Evolutionary conservation across 495 filamentous ascomycete genomes (phyloP).

Genomic region (Polyplosphaeria fusca): DNA sequence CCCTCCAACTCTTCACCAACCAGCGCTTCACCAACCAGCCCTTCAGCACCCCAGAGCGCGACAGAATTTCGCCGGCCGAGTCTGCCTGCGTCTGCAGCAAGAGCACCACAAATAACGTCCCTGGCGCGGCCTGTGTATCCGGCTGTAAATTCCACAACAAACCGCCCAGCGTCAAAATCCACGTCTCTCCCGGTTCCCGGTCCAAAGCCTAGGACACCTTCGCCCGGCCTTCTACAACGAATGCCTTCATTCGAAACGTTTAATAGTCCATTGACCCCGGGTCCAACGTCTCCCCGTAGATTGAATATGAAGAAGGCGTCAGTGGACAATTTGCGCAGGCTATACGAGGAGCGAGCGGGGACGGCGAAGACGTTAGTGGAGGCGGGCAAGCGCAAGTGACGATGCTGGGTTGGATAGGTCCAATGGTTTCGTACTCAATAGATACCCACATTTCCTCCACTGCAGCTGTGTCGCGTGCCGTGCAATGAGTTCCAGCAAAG

Average conservation of each 20-base stretch:
- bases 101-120: conserved; percentile 32
- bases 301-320: conserved; percentile 38
- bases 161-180: conserved; percentile 21
- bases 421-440: too few relatives aligned
- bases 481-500: too few relatives aligned
- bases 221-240: conserved; percentile 36
- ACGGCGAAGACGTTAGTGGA: conserved; percentile 36
- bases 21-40: too few relatives aligned
- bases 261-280: conserved; percentile 5
- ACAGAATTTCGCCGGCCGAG: conserved; percentile 35
- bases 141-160: not conserved
- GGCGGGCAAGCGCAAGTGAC: conserved; percentile 8
- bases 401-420: too few relatives aligned
- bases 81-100: conserved; percentile 35
- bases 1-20: not conserved
- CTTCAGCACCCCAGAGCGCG: not conserved
- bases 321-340: conserved; percentile 42
- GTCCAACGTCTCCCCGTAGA: conserved; percentile 19
- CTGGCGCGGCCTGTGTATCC: conserved; percentile 35
- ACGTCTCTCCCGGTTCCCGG: conserved; percentile 23
- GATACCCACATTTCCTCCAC: too few relatives aligned
- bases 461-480: too few relatives aligned
- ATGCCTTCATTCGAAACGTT: conserved; percentile 38
- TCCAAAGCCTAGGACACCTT: conserved; percentile 34
- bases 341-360: conserved; percentile 44